phyloP scores from a whole-genome alignment of 129 eudicot genomes.

The Smallanthus sonchifolius region DNA sequence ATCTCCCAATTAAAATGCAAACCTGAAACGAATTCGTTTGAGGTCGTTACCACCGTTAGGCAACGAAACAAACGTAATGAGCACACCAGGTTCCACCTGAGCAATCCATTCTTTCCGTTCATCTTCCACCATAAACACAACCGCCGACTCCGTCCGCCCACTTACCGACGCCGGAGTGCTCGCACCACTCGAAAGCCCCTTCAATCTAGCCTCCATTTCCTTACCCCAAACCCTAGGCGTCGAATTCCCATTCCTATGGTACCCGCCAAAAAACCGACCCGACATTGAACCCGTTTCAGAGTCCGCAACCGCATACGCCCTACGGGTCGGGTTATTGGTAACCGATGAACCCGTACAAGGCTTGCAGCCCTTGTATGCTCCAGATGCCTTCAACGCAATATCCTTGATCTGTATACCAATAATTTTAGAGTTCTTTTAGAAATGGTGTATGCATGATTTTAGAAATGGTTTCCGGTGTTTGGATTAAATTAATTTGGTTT shows the following conservation, averaged over 20 bases:
- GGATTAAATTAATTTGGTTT: no score
- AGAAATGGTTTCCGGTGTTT: no score
- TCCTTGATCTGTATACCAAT: constrained; percentile 60
- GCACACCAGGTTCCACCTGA: constrained; percentile 90
- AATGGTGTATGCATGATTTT: no score
- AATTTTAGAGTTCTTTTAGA: background rate
- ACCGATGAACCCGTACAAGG: constrained; percentile 56
- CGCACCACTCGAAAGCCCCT: constrained; percentile 71
- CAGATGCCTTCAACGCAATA: constrained; percentile 81
- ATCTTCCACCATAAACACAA: constrained; percentile 67
- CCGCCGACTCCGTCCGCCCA: constrained; percentile 63
- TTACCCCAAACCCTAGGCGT: constrained; percentile 64
- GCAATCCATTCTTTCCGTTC: constrained; percentile 87
- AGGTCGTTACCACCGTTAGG: constrained; percentile 70
- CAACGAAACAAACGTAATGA: constrained; percentile 71
- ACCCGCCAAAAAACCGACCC: constrained; percentile 48
- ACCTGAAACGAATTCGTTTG: constrained; percentile 93
- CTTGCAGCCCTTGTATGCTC: constrained; percentile 68
- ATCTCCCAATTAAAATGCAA: background rate
- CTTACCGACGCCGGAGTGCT: constrained; percentile 80
- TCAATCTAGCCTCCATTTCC: constrained; percentile 73
- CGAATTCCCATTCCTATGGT: constrained; percentile 37
- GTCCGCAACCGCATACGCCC: constrained; percentile 31
- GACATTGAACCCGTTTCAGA: constrained; percentile 47
- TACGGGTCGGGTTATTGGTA: constrained; percentile 20